phyloP scores from a whole-genome alignment of 2,329 filamentous ascomycete genomes.

The Elsinoe batatas region DNA sequence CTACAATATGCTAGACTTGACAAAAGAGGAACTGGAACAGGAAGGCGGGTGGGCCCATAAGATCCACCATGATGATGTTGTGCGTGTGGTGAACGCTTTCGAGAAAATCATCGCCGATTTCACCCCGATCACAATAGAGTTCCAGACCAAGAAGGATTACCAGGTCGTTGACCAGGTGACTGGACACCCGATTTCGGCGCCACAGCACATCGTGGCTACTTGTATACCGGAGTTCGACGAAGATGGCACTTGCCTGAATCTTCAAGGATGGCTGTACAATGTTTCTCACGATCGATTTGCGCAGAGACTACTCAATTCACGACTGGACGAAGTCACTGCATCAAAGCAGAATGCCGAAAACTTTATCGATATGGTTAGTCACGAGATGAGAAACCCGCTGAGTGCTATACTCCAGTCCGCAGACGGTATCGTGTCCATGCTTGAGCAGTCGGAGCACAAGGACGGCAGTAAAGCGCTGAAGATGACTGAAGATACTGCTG shows the following conservation, averaged over 20 bases:
- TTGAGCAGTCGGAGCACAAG: conserved; percentile 16
- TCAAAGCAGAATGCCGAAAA: conserved; percentile 15
- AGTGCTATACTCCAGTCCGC: conserved; percentile 35
- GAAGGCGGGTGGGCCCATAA: background rate
- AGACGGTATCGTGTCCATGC: conserved; percentile 30
- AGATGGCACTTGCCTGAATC: conserved; percentile 21
- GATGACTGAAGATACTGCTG: conserved; percentile 9
- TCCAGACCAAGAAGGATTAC: conserved; percentile 30
- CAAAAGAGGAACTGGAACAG: conserved; percentile 16
- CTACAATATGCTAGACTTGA: conserved; percentile 26
- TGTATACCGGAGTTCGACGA: conserved; percentile 25
- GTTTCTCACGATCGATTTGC: conserved; percentile 21
- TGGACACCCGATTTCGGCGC: conserved; percentile 20
- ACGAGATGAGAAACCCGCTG: conserved; percentile 37
- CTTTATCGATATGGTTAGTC: conserved; percentile 27
- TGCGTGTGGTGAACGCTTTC: conserved; percentile 26
- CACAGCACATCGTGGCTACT: conserved; percentile 25
- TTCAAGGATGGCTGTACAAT: conserved; percentile 28
- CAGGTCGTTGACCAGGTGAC: conserved; percentile 21
- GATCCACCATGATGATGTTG: conserved; percentile 25
- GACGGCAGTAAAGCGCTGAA: background rate
- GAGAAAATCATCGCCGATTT: conserved; percentile 25
- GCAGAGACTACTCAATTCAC: conserved; percentile 3
- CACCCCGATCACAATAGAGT: conserved; percentile 28
- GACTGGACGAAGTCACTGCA: conserved; percentile 5